Conservation (phyloP, 176 grass and related monocot species). For the Cymbopogon citratus region DNA sequence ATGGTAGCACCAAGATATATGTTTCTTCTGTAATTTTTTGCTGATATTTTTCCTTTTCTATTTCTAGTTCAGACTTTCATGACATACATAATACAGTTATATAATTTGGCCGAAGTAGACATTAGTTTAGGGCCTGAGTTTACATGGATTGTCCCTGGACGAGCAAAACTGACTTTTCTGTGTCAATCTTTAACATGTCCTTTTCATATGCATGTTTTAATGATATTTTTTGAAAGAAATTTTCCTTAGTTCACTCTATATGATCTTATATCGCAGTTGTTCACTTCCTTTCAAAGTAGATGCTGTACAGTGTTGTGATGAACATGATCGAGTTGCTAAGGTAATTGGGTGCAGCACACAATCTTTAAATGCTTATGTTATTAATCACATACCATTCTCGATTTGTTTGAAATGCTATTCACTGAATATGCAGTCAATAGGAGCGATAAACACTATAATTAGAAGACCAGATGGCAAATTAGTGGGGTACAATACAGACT, state of each 20-base stretch:
- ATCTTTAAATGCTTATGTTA: slow-evolving; percentile 5
- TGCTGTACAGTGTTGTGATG: slow-evolving; percentile 71
- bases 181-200: neutral
- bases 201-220: slow-evolving; percentile 1
- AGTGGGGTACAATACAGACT: slow-evolving; percentile 93
- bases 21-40: neutral
- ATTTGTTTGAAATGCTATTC: slow-evolving; percentile 23
- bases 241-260: slow-evolving; percentile 9
- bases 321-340: slow-evolving; percentile 86
- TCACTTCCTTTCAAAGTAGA: slow-evolving; percentile 92
- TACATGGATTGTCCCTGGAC: neutral
- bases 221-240: neutral
- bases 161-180: neutral
- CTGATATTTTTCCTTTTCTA: neutral
- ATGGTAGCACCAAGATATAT: neutral
- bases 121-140: neutral
- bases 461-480: slow-evolving; percentile 72
- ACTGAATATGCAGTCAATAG: slow-evolving; percentile 68
- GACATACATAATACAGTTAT: neutral
- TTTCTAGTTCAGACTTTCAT: slow-evolving; percentile 1
- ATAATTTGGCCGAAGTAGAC: neutral
- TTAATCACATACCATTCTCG: slow-evolving; percentile 21
- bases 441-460: slow-evolving; percentile 92
- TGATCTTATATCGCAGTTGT: slow-evolving; percentile 51
- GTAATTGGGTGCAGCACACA: slow-evolving; percentile 34